Conservation (phyloP, 495 filamentous ascomycete genomes). For the Corynascus novoguineensis region DNA sequence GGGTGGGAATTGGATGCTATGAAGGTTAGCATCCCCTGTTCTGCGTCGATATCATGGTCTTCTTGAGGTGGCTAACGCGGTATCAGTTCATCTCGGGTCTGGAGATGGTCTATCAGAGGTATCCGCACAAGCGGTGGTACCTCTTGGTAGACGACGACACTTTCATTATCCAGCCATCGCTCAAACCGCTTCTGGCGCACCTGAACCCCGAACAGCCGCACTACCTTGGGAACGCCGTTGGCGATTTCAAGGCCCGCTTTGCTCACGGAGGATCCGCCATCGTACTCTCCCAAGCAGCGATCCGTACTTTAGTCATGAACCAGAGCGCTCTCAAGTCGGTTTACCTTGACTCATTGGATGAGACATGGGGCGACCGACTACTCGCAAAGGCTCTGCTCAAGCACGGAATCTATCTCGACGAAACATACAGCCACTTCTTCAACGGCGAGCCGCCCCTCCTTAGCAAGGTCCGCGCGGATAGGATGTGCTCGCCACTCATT, state of each 20-base stretch:
- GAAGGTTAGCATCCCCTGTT: conserved; percentile 31
- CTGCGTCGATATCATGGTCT: neutral
- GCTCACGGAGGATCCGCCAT: conserved; percentile 45
- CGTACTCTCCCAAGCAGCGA: conserved; percentile 39
- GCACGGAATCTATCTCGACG: conserved; percentile 39
- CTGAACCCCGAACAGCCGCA: conserved; percentile 36
- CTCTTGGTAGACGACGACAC: conserved; percentile 46
- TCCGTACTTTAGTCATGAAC: conserved; percentile 32
- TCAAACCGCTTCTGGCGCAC: conserved; percentile 35
- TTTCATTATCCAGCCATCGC: conserved; percentile 38
- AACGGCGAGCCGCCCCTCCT: conserved; percentile 41
- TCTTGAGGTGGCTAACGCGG: neutral
- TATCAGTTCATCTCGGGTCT: conserved; percentile 40
- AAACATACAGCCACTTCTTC: conserved; percentile 41
- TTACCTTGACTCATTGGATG: conserved; percentile 34
- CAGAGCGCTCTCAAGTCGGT: conserved; percentile 27
- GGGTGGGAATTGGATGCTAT: conserved; percentile 48
- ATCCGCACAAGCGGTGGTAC: conserved; percentile 47
- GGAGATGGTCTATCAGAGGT: conserved; percentile 36
- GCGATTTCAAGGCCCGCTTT: conserved; percentile 43
- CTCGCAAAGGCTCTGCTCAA: conserved; percentile 39
- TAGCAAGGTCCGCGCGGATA: conserved; percentile 37
- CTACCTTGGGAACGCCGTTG: conserved; percentile 47
- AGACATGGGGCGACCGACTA: conserved; percentile 41
- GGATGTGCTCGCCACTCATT: conserved; percentile 38